phyloP scores from a whole-genome alignment of 441 rosid species.

The Raphanus hybrid region DNA sequence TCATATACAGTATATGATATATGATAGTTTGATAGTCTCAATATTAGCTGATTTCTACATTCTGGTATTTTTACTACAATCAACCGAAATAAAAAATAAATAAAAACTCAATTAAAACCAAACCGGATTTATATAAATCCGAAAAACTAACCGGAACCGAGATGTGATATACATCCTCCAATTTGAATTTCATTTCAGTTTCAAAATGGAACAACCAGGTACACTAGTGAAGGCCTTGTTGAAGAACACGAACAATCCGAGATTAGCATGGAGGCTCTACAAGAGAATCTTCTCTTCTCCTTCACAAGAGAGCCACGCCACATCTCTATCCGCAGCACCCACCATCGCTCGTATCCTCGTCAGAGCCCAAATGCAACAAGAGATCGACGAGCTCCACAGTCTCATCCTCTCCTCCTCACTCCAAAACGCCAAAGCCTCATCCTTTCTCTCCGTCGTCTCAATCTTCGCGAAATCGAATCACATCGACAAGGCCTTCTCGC shows the following conservation, averaged over 20 bases:
- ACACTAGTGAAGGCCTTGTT: conserved; percentile 65
- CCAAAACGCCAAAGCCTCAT: conserved; percentile 29
- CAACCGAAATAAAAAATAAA: too few species aligned
- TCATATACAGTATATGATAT: too few species aligned
- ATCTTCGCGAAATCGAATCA: conserved; percentile 61
- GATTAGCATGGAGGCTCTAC: conserved; percentile 84
- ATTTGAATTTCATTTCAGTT: neutral
- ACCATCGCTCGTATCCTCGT: conserved; percentile 69
- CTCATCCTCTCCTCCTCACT: conserved; percentile 54
- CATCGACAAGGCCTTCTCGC: conserved; percentile 57
- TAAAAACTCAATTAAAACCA: too few species aligned
- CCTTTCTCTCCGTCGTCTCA: conserved; percentile 52
- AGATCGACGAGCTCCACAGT: conserved; percentile 67
- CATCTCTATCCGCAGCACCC: conserved; percentile 50
- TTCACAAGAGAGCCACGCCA: conserved; percentile 28
- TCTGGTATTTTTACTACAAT: too few species aligned
- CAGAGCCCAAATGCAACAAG: conserved; percentile 61
- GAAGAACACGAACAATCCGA: conserved; percentile 67
- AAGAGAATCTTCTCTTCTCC: conserved; percentile 69
- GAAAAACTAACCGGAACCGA: too few species aligned
- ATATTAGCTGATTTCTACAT: too few species aligned
- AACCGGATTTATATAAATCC: too few species aligned
- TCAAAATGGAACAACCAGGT: conserved; percentile 62
- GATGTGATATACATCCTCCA: neutral
- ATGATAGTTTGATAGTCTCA: too few species aligned